These are phyloP conservation scores for Boletellus ananiceps DNA, from an alignment of 768 basidiomycete species.

Conservation along the genomic window DNA sequence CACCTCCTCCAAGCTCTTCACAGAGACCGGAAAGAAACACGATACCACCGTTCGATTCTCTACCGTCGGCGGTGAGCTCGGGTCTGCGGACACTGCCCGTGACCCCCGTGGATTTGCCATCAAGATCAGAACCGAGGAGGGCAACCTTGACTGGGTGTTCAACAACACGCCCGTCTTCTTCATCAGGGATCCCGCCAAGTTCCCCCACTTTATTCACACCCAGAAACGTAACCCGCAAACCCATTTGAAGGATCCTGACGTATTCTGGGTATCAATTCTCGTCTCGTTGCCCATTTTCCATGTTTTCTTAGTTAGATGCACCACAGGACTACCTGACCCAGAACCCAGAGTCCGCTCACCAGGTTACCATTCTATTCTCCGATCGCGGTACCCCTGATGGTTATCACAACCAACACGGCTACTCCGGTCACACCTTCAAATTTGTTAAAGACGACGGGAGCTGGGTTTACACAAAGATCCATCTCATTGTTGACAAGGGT, in stretches of 20 bases:
- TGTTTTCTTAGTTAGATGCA: neutral
- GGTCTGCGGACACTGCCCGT: constrained; percentile 87
- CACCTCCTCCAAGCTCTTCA: constrained; percentile 67
- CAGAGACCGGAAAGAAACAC: constrained; percentile 61
- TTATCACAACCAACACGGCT: constrained; percentile 86
- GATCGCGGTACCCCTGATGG: constrained; percentile 92
- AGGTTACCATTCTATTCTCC: constrained; percentile 87
- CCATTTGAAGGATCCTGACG: constrained; percentile 82
- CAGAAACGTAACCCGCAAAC: constrained; percentile 91
- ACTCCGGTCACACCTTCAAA: constrained; percentile 90
- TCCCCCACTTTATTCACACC: constrained; percentile 93
- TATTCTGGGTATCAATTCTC: constrained; percentile 63
- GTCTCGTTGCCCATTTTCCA: neutral
- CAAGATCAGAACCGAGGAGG: constrained; percentile 86
- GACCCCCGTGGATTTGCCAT: constrained; percentile 92
- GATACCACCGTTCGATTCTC: constrained; percentile 84
- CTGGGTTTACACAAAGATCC: constrained; percentile 85
- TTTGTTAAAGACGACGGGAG: constrained; percentile 81
- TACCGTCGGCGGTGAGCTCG: constrained; percentile 86
- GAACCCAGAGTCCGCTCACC: constrained; percentile 87
- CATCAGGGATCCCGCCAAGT: constrained; percentile 82
- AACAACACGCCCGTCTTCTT: constrained; percentile 93
- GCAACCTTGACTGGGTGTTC: constrained; percentile 90
- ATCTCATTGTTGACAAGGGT: constrained; percentile 72
- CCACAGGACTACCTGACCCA: constrained; percentile 80